A percentile compares a stretch with the other conserved stretches of the same genome.
phyloP scores from a whole-genome alignment of 1,139 yeast species.

The Kluyveromyces marxianus region DNA sequence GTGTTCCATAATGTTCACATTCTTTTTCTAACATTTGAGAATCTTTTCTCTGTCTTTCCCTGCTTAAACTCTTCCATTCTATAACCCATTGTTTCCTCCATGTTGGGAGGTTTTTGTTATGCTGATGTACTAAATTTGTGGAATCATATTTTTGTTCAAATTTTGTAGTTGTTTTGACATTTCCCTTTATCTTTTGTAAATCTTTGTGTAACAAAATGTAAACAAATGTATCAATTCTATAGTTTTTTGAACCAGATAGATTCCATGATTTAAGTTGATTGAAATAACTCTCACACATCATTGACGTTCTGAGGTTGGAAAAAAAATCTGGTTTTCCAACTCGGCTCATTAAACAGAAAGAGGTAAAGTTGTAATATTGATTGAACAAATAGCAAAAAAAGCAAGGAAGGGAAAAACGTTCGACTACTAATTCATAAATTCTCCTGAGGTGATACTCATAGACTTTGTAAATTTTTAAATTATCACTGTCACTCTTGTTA shows the following conservation, averaged over 20 bases:
- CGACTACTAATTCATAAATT: not conserved
- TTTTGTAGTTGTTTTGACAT: not conserved
- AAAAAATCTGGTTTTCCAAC: not conserved
- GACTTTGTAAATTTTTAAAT: not conserved
- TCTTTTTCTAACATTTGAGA: not conserved
- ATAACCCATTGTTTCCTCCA: slow-evolving; percentile 1
- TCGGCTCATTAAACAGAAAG: not conserved
- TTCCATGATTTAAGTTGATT: not conserved
- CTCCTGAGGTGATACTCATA: not conserved
- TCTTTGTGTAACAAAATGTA: not conserved
- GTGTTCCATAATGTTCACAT: not conserved
- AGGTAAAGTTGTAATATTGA: not conserved
- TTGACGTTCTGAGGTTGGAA: not conserved
- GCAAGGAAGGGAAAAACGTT: not conserved
- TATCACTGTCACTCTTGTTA: not conserved
- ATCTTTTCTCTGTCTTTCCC: not conserved
- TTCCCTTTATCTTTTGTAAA: not conserved
- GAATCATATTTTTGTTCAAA: not conserved
- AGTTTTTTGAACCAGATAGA: not conserved
- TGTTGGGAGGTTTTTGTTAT: not conserved
- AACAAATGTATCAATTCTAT: not conserved
- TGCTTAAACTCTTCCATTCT: not conserved
- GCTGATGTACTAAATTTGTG: not conserved
- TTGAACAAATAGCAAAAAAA: not conserved
- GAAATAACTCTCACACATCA: slow-evolving; percentile 1